These are phyloP conservation scores for Dendryphion nanum DNA, from an alignment of 2,329 filamentous ascomycete genomes.

Conservation along the genomic window DNA sequence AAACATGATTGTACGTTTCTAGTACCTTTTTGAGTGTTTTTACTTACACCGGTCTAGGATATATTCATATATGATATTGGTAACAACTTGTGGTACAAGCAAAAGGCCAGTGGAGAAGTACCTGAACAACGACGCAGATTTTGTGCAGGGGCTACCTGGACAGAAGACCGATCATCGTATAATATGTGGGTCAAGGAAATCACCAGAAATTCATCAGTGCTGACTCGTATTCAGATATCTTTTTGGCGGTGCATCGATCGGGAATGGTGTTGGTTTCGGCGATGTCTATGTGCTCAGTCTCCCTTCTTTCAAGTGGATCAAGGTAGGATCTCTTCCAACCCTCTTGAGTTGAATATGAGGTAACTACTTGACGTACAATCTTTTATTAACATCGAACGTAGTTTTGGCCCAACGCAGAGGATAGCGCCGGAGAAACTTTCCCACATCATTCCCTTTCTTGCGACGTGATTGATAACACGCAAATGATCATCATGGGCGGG, in stretches of 20 bases:
- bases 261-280: constrained; percentile 49
- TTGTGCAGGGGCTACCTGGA: constrained; percentile 59
- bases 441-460: constrained; percentile 53
- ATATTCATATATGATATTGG: constrained; percentile 60
- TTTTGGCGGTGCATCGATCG: constrained; percentile 55
- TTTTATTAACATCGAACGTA: no score
- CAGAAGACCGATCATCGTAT: constrained; percentile 58
- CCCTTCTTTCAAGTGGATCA: constrained; percentile 62
- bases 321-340: constrained; percentile 19
- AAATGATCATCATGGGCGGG: constrained; percentile 64
- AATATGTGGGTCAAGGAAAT: constrained; percentile 53
- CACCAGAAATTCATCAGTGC: no score
- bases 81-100: constrained; percentile 57
- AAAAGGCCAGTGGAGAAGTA: constrained; percentile 53
- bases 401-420: constrained; percentile 12
- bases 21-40: no score
- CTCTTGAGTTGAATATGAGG: background rate
- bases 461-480: constrained; percentile 54
- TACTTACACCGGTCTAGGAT: no score
- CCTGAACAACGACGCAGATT: constrained; percentile 55
- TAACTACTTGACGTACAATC: no score
- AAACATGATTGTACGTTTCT: constrained; percentile 15
- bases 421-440: constrained; percentile 34
- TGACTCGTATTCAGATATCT: constrained; percentile 56
- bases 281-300: constrained; percentile 61